Evolutionary conservation across 257 asterid genomes (phyloP).

Genomic region (Gynochthodes officinalis): DNA sequence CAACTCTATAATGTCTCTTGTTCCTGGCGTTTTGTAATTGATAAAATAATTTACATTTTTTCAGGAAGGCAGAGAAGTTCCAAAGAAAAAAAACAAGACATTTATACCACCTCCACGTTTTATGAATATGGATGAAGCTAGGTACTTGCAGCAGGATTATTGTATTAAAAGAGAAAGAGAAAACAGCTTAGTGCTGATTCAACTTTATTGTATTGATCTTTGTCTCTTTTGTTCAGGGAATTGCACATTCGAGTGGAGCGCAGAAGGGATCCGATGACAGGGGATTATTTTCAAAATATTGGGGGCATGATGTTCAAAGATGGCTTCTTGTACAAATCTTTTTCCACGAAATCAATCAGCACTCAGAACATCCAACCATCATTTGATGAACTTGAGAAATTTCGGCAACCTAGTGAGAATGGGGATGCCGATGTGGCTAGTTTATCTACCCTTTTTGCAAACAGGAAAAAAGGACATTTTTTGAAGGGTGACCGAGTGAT

Average conservation of each 20-base stretch:
- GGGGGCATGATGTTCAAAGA: conserved; percentile 97
- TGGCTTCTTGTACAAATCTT: conserved; percentile 81
- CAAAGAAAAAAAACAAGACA: conserved; percentile 61
- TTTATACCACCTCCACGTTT: conserved; percentile 86
- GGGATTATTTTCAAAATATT: conserved; percentile 79
- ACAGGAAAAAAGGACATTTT: conserved; percentile 91
- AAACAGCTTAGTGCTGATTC: neutral
- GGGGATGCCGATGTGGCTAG: conserved; percentile 87
- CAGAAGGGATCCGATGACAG: conserved; percentile 67
- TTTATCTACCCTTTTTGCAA: conserved; percentile 78
- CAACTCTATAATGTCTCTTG: neutral
- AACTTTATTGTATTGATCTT: conserved; percentile 5
- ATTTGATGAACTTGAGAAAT: conserved; percentile 95
- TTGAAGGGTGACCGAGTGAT: conserved; percentile 94
- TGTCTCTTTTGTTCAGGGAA: conserved; percentile 48
- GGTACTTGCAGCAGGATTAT: conserved; percentile 35
- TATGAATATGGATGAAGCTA: conserved; percentile 88
- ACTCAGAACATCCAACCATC: conserved; percentile 78
- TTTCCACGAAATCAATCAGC: conserved; percentile 84
- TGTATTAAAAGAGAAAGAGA: neutral
- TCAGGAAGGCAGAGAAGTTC: conserved; percentile 96
- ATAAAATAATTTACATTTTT: conserved; percentile 15
- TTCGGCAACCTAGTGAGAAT: conserved; percentile 68
- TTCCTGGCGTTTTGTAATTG: neutral
- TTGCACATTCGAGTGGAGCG: conserved; percentile 86